Conservation (phyloP, 75 land plant genomes). For the Isoetes taiwanensis region DNA sequence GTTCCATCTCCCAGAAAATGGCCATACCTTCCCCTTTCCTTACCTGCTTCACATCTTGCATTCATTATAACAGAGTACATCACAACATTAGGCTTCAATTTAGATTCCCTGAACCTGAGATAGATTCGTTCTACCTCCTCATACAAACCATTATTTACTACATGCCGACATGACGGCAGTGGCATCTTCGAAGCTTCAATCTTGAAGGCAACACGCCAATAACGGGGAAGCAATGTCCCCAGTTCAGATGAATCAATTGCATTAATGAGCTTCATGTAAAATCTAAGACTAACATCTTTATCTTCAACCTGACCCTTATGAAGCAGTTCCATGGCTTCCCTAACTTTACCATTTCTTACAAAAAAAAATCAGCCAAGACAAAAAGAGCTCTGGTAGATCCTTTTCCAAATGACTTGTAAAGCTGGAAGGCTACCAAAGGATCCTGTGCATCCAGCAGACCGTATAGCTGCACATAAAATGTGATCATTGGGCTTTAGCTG, state of each 20-base stretch:
- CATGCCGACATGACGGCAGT: constrained; percentile 60
- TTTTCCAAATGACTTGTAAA: too few relatives aligned
- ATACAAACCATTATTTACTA: constrained; percentile 31
- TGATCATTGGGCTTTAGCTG: constrained; percentile 50
- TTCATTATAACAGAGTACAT: constrained; percentile 66
- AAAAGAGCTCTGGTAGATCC: constrained; percentile 32
- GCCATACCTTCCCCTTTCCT: constrained; percentile 48
- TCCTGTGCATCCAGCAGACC: constrained; percentile 33
- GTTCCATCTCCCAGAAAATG: constrained; percentile 70
- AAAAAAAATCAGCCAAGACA: constrained; percentile 40
- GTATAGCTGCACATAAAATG: constrained; percentile 43
- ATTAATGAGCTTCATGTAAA: constrained; percentile 47
- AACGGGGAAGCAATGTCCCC: constrained; percentile 21
- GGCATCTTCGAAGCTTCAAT: constrained; percentile 46
- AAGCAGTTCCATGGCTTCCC: constrained; percentile 37
- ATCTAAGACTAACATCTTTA: constrained; percentile 25
- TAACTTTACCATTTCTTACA: constrained; percentile 32
- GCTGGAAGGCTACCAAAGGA: constrained; percentile 25
- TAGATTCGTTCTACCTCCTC: constrained; percentile 52
- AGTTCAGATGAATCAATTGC: constrained; percentile 33
- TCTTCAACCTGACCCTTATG: constrained; percentile 17
- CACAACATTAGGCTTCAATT: constrained; percentile 36
- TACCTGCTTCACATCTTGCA: constrained; percentile 37
- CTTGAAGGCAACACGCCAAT: constrained; percentile 37
- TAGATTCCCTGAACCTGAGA: constrained; percentile 31